These are phyloP conservation scores for Saprolegnia parasitica DNA, from an alignment of 352 stramenopile genomes.

Conservation along the genomic window DNA sequence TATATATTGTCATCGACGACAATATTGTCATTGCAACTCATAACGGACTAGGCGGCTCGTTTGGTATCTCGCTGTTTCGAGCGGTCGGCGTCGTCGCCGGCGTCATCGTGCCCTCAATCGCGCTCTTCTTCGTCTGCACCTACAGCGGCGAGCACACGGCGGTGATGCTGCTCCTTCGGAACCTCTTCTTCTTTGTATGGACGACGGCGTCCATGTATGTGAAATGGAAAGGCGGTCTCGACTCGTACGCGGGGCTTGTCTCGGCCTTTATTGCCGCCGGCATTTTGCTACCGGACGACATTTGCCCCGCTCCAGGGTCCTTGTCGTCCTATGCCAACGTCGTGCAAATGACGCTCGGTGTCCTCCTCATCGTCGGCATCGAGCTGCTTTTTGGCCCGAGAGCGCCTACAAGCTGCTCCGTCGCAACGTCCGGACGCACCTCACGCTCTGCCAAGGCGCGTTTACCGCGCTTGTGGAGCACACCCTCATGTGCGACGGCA, in stretches of 20 bases:
- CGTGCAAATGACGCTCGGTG: slow-evolving; percentile 67
- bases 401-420: slow-evolving; percentile 59
- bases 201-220: slow-evolving; percentile 69
- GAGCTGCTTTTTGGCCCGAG: slow-evolving; percentile 64
- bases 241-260: slow-evolving; percentile 63
- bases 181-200: slow-evolving; percentile 64
- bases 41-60: slow-evolving; percentile 39
- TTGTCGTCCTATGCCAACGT: slow-evolving; percentile 74
- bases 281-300: slow-evolving; percentile 50
- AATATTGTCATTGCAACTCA: neutral
- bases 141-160: slow-evolving; percentile 47
- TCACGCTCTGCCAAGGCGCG: slow-evolving; percentile 52
- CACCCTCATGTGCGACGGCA: slow-evolving; percentile 38
- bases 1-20: neutral
- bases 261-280: slow-evolving; percentile 69
- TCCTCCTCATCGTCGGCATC: slow-evolving; percentile 69
- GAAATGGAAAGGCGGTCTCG: slow-evolving; percentile 57
- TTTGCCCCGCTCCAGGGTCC: slow-evolving; percentile 48
- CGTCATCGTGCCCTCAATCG: slow-evolving; percentile 74
- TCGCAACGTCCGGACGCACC: slow-evolving; percentile 65
- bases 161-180: slow-evolving; percentile 44
- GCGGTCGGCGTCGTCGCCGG: slow-evolving; percentile 73
- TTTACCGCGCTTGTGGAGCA: slow-evolving; percentile 72
- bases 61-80: slow-evolving; percentile 77
- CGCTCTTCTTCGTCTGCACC: slow-evolving; percentile 73